Conservation (phyloP, 2,329 filamentous ascomycete species). For the Ceratocystis cacaofunesta region DNA sequence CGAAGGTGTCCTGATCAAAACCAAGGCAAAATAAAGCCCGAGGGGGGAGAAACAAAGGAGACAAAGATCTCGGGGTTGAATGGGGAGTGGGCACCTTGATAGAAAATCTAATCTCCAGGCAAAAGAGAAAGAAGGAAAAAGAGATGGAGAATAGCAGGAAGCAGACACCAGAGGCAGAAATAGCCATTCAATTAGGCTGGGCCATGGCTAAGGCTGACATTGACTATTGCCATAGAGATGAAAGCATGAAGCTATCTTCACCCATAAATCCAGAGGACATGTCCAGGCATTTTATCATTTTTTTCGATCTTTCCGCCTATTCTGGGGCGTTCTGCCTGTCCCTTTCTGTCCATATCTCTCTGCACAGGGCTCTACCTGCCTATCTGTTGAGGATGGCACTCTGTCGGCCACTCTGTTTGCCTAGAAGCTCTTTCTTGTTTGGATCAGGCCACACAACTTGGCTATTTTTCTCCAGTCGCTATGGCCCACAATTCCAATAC, state of each 20-base stretch:
- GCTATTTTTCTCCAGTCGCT: background rate
- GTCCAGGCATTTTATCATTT: background rate
- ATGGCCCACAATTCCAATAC: background rate
- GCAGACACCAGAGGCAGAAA: background rate
- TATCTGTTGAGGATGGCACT: too few relatives aligned
- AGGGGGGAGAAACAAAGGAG: background rate
- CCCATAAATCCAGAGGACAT: background rate
- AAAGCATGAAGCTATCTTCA: background rate
- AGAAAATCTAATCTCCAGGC: background rate
- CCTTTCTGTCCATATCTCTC: too few relatives aligned
- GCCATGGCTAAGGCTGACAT: background rate
- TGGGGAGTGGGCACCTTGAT: background rate
- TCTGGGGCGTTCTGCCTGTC: too few relatives aligned
- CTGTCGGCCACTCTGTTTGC: background rate
- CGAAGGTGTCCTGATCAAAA: background rate
- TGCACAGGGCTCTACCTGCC: too few relatives aligned
- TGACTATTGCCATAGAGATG: conserved; percentile 3
- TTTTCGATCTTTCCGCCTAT: background rate
- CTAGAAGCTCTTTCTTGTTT: background rate
- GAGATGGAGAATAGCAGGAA: background rate
- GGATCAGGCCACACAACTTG: background rate
- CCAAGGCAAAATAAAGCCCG: background rate
- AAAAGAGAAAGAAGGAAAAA: background rate
- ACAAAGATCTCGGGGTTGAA: background rate
- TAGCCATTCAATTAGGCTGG: background rate